phyloP scores from a whole-genome alignment of 2,329 filamentous ascomycete genomes.

The Neonectria neomacrospora region DNA sequence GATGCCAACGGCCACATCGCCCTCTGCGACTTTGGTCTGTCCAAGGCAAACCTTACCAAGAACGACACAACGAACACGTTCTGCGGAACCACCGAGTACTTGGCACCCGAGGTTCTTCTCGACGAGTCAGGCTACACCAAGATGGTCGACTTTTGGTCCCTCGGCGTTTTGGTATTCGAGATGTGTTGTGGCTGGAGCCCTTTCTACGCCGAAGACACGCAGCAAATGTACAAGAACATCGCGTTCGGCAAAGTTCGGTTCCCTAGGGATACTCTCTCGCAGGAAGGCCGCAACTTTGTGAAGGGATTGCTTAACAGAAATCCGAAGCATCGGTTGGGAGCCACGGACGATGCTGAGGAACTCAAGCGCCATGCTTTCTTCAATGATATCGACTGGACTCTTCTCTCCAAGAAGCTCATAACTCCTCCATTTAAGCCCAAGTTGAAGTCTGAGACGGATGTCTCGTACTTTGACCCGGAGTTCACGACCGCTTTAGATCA shows the following conservation, averaged over 20 bases:
- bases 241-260: conserved; percentile 98
- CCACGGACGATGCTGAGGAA: conserved; percentile 90
- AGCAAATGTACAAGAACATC: conserved; percentile 99
- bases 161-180: conserved; percentile 97
- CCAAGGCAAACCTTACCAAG: conserved; percentile 96
- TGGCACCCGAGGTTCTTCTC: conserved; percentile 92
- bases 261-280: conserved; percentile 91
- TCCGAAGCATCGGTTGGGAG: conserved; percentile 92
- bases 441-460: conserved; percentile 93
- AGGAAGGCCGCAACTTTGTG: conserved; percentile 96
- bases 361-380: conserved; percentile 97
- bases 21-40: conserved; percentile 95
- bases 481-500: conserved; percentile 95
- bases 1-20: conserved; percentile 98
- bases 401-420: conserved; percentile 88
- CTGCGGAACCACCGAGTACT: conserved; percentile 96
- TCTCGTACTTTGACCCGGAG: conserved; percentile 98
- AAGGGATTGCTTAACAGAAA: conserved; percentile 98
- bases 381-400: conserved; percentile 90
- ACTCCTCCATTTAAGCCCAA: conserved; percentile 98
- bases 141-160: conserved; percentile 99
- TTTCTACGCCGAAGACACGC: conserved; percentile 98
- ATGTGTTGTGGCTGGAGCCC: conserved; percentile 99
- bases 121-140: conserved; percentile 99
- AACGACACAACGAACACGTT: conserved; percentile 99